These are phyloP conservation scores for Adansonia digitata DNA, from an alignment of 345 rosid genomes.

Conservation along the genomic window DNA sequence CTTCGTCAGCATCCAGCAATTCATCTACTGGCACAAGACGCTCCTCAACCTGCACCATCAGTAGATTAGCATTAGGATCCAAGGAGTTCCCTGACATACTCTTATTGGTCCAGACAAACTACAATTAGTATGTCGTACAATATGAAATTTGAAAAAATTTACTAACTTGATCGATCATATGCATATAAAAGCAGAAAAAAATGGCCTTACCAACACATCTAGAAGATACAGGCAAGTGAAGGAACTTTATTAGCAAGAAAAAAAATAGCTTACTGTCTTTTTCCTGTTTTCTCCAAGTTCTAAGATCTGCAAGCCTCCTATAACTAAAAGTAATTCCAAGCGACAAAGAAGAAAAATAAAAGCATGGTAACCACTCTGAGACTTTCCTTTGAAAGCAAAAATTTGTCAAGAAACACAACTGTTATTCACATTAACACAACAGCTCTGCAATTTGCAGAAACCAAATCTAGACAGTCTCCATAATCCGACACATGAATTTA, in stretches of 20 bases:
- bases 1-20: conserved; percentile 87
- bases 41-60: conserved; percentile 61
- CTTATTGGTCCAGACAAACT: not conserved
- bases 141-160: not conserved
- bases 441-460: conserved; percentile 4
- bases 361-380: not conserved
- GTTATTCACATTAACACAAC: not conserved
- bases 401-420: not conserved
- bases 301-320: not conserved
- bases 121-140: not conserved
- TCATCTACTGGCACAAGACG: conserved; percentile 66
- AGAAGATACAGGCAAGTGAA: not conserved
- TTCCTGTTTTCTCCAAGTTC: not conserved
- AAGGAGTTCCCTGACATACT: not conserved
- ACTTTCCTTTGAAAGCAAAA: not conserved
- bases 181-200: not conserved
- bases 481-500: not conserved
- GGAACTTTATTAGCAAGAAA: not conserved
- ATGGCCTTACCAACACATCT: not conserved
- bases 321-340: not conserved
- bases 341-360: not conserved
- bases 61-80: not conserved
- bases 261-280: not conserved
- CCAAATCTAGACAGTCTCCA: not conserved
- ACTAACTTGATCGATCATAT: not conserved